phyloP scores from a whole-genome alignment of 441 rosid genomes.

The Erysimum pusillum region DNA sequence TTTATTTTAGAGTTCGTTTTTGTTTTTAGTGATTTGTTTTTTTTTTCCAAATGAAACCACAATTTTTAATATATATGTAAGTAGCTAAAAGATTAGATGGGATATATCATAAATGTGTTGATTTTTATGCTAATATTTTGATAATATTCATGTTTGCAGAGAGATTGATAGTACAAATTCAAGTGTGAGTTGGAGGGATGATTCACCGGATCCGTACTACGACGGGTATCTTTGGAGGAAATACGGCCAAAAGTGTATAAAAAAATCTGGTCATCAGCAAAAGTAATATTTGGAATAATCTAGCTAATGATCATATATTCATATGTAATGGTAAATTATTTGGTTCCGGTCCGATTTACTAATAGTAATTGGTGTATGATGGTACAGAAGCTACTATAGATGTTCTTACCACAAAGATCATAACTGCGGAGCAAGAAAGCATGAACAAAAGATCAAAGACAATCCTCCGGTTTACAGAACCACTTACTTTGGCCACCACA shows the following conservation, averaged over 20 bases:
- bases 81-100: too few relatives aligned
- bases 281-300: constrained; percentile 9
- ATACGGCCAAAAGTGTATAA: constrained; percentile 42
- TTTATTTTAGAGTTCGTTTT: neutral
- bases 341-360: neutral
- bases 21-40: neutral
- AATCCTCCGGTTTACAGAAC: constrained; percentile 49
- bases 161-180: constrained; percentile 14
- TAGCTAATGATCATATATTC: too few relatives aligned
- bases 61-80: too few relatives aligned
- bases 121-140: constrained; percentile 13
- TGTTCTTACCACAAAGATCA: constrained; percentile 46
- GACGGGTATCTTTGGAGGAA: constrained; percentile 46
- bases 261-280: constrained; percentile 28
- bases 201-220: constrained; percentile 44
- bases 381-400: constrained; percentile 44
- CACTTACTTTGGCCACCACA: constrained; percentile 46
- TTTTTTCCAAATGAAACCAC: too few relatives aligned
- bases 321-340: too few relatives aligned
- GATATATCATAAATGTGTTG: neutral
- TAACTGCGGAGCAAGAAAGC: constrained; percentile 44
- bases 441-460: constrained; percentile 46
- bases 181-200: constrained; percentile 38
- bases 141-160: constrained; percentile 22
- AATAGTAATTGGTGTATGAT: neutral